Conservation (phyloP, 208 protist species). For the Leishmania tarentolae region DNA sequence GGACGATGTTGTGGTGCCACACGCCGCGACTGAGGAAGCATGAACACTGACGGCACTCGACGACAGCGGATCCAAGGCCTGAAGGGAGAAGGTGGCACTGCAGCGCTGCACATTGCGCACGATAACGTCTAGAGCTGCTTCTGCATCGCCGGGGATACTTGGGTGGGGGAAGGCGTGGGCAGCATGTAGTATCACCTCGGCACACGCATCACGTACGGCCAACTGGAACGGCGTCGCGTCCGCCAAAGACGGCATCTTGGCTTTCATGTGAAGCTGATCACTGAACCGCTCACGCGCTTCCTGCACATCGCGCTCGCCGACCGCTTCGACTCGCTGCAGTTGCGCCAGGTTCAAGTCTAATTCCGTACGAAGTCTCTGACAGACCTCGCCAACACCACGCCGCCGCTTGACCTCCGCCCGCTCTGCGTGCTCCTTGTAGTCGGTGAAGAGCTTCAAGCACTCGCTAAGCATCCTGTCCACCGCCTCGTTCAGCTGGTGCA, state of each 20-base stretch:
- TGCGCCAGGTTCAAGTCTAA: conserved; percentile 23
- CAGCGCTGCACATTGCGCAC: conserved; percentile 32
- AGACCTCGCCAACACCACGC: conserved; percentile 22
- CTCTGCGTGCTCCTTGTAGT: conserved; percentile 15
- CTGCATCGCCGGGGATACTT: conserved; percentile 27
- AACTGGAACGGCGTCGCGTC: conserved; percentile 43
- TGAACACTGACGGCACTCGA: conserved; percentile 11
- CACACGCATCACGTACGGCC: conserved; percentile 48
- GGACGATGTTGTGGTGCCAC: neutral
- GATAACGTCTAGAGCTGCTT: conserved; percentile 48
- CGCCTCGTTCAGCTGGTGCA: conserved; percentile 31
- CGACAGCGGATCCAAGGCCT: conserved; percentile 25
- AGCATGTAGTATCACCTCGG: conserved; percentile 42
- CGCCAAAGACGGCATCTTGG: conserved; percentile 16
- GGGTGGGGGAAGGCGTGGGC: conserved; percentile 39
- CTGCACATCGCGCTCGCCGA: conserved; percentile 17
- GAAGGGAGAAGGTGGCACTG: conserved; percentile 24
- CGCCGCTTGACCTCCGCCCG: conserved; percentile 14
- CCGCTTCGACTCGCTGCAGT: conserved; percentile 27
- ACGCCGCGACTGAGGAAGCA: neutral
- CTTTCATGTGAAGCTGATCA: conserved; percentile 17
- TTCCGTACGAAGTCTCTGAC: conserved; percentile 32
- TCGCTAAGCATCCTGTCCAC: conserved; percentile 30
- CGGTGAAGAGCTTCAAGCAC: conserved; percentile 19
- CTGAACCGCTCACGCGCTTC: conserved; percentile 14